phyloP scores from a whole-genome alignment of 2,329 filamentous ascomycete species.

The Aspergillus vadensis region DNA sequence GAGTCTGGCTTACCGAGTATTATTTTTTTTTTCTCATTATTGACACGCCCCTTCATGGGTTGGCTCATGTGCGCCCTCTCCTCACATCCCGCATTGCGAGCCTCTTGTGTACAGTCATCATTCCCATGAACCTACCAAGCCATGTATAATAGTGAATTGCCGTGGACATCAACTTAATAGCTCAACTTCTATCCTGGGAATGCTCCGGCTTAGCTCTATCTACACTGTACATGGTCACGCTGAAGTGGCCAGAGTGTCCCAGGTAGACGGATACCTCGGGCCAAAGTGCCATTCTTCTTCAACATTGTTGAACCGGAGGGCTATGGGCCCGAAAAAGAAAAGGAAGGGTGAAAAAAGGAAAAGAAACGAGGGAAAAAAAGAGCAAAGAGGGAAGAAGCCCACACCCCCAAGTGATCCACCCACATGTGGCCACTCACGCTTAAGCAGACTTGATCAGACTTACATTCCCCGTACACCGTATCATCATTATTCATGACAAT shows the following conservation, averaged over 20 bases:
- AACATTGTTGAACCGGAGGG: conserved; percentile 5
- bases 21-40: conserved; percentile 1
- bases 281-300: conserved; percentile 3
- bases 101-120: background rate
- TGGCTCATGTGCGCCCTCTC: conserved; percentile 11
- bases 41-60: conserved; percentile 16
- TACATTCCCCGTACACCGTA: conserved; percentile 10
- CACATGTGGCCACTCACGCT: conserved; percentile 7
- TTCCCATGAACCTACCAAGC: background rate
- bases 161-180: too few species aligned
- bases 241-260: background rate
- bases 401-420: background rate
- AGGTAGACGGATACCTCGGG: background rate
- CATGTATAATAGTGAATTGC: background rate
- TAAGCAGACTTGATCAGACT: background rate
- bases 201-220: too few species aligned
- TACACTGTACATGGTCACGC: too few species aligned
- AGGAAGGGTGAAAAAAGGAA: background rate
- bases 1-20: conserved; percentile 5
- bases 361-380: background rate
- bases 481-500: background rate
- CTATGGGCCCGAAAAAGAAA: conserved; percentile 4
- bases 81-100: conserved; percentile 14
- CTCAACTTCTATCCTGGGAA: too few species aligned
- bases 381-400: background rate